A percentile compares a stretch with the other conserved stretches of the same genome.
These are phyloP conservation scores for Botrytis cinerea DNA, from an alignment of 2,329 filamentous ascomycete genomes.

Conservation along the genomic window DNA sequence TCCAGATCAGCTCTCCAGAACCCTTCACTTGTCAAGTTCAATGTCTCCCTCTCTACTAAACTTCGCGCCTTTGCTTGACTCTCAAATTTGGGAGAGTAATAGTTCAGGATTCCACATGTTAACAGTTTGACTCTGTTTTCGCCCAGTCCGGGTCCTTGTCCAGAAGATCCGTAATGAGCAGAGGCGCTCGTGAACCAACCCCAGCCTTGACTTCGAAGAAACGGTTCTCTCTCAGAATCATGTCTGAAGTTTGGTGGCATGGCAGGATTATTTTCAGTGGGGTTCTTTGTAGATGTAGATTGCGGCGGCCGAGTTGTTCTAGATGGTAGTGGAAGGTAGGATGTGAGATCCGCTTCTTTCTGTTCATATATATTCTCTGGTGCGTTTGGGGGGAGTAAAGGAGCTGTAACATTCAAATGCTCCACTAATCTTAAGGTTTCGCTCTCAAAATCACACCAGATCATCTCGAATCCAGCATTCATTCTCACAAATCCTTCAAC, in stretches of 20 bases:
- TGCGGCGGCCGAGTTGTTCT: conserved; percentile 43
- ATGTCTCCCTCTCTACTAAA: conserved; percentile 40
- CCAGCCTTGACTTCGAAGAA: conserved; percentile 46
- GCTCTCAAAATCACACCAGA: conserved; percentile 54
- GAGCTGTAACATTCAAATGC: conserved; percentile 50
- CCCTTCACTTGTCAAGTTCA: conserved; percentile 49
- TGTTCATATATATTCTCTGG: conserved; percentile 24
- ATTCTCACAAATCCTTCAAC: conserved; percentile 53
- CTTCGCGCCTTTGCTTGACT: conserved; percentile 41
- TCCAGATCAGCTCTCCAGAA: conserved; percentile 42
- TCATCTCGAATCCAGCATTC: conserved; percentile 55
- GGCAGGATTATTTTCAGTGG: conserved; percentile 39
- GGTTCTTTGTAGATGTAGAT: conserved; percentile 37
- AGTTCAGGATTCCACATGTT: conserved; percentile 49
- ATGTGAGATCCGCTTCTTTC: conserved; percentile 30
- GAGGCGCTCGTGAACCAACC: conserved; percentile 50
- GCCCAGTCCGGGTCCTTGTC: conserved; percentile 45
- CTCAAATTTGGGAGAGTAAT: conserved; percentile 46
- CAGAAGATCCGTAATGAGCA: conserved; percentile 47
- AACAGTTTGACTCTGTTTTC: conserved; percentile 47
- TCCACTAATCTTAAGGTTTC: conserved; percentile 48
- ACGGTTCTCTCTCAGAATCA: conserved; percentile 43
- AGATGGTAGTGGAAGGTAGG: conserved; percentile 45
- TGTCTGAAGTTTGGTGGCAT: conserved; percentile 44
- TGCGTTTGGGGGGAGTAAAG: conserved; percentile 40